Conservation (phyloP, 768 basidiomycete genomes). For the Tulasnella calospora region DNA sequence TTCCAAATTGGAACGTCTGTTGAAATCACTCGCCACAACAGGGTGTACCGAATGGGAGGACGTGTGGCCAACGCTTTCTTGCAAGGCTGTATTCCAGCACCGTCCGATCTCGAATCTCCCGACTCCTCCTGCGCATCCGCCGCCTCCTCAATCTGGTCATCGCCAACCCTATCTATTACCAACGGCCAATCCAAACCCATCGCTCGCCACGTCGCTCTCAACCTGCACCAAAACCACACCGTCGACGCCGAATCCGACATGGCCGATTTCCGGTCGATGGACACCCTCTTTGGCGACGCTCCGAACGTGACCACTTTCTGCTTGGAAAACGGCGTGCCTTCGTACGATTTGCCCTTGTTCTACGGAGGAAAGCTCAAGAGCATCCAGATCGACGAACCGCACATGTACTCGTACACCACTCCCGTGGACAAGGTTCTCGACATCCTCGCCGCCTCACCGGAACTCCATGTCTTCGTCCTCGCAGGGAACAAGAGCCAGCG, state of each 20-base stretch:
- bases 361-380: slow-evolving; percentile 12
- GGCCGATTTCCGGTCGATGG: slow-evolving; percentile 13
- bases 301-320: slow-evolving; percentile 15
- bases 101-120: slow-evolving; percentile 12
- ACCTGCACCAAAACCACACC: slow-evolving; percentile 12
- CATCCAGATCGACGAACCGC: slow-evolving; percentile 25
- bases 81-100: slow-evolving; percentile 9
- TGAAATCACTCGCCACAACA: too few relatives aligned
- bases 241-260: slow-evolving; percentile 11
- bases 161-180: slow-evolving; percentile 1
- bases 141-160: not conserved
- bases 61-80: slow-evolving; percentile 11
- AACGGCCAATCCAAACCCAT: not conserved
- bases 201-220: slow-evolving; percentile 22
- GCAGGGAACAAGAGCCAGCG: slow-evolving; percentile 23
- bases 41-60: slow-evolving; percentile 20
- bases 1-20: not conserved
- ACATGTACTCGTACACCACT: slow-evolving; percentile 19
- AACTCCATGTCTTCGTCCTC: slow-evolving; percentile 20
- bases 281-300: slow-evolving; percentile 19
- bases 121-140: not conserved
- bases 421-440: slow-evolving; percentile 11
- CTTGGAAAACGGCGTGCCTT: slow-evolving; percentile 23
- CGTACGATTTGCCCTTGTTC: slow-evolving; percentile 20
- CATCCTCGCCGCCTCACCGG: slow-evolving; percentile 20